A percentile compares a stretch with the other conserved stretches of the same genome.
Evolutionary conservation across 176 grass and related monocot species (phyloP).

Genomic region (Oryza coarctata): DNA sequence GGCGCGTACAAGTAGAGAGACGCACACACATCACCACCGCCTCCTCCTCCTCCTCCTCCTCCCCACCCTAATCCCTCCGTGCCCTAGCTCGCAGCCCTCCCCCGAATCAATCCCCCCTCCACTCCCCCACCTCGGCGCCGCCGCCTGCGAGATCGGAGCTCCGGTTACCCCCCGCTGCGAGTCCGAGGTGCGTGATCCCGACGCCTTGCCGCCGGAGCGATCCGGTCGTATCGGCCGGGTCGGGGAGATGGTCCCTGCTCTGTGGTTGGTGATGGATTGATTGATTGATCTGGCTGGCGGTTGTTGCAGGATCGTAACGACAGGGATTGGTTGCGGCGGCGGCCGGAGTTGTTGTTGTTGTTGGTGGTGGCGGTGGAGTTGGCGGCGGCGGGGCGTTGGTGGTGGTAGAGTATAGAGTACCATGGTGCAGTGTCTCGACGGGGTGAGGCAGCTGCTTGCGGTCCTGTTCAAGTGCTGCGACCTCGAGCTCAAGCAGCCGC

Average conservation of each 20-base stretch:
- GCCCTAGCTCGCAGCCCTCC: neutral
- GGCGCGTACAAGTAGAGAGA: neutral
- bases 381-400: neutral
- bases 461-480: conserved; percentile 74
- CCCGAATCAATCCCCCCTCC: neutral
- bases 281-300: no score
- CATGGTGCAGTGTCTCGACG: conserved; percentile 95
- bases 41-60: neutral
- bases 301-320: neutral
- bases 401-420: conserved; percentile 27
- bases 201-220: no score
- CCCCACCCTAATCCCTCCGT: neutral
- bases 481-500: conserved; percentile 65
- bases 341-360: no score
- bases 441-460: conserved; percentile 66
- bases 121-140: neutral
- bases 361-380: no score
- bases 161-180: no score
- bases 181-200: neutral
- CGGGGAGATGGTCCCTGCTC: no score
- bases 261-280: no score
- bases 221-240: neutral
- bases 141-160: neutral
- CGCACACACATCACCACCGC: neutral
- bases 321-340: neutral